Base-by-base conservation (phyloP, 352 stramenopile genomes). In the Phytophthora capsici region DNA sequence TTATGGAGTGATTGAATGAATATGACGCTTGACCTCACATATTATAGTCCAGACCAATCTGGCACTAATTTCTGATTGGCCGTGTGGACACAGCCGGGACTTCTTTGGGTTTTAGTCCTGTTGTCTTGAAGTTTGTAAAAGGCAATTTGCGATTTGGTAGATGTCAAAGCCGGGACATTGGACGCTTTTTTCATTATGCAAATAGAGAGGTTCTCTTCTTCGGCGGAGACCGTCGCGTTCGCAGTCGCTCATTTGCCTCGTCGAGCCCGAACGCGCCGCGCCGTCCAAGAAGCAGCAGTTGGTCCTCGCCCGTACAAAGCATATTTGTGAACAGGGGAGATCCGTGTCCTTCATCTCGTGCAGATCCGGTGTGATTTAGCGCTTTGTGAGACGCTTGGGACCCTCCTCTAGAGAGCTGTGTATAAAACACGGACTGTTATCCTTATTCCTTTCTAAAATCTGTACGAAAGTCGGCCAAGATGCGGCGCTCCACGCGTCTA, bases 401-500 rank as follows among this genome's bases (percentile, higher is more conserved):
- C 20, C 8, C 17, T 28, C 16, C 10, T 12, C 10, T 44, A 37
- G 53, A 65, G 23, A 58, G 48, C 14, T 28, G 20, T 49, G 26
- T 37, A 38, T 57, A 60, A 40, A 47, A 36, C n/a, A 20, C 53
- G 28, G 43, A 38, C 32, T 44, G 38, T 59, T n/a, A 58, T 34
- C 48, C 34, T 66, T 57, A 3, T 77, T 64, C 23, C 28, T 65
- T 71, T 34, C 49, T 48, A 57, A 22, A 52, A 57, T 73, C 40
- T 60, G 56, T 57, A 44, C 41, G 16, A 50, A 55, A 56, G 8
- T 14, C 23, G 26, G 38, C 34, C 20, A 57, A 59, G 23, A 93
- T 90, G 82, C 76, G 85, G 17, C 73, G 85, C n/a, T 93, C 85
- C 23, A 77, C 79, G 46, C 80, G 85, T 23, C 70, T 93, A 20